Base-by-base conservation (phyloP, 805 yeast genomes). In the Debaryomyces tyrocola region DNA sequence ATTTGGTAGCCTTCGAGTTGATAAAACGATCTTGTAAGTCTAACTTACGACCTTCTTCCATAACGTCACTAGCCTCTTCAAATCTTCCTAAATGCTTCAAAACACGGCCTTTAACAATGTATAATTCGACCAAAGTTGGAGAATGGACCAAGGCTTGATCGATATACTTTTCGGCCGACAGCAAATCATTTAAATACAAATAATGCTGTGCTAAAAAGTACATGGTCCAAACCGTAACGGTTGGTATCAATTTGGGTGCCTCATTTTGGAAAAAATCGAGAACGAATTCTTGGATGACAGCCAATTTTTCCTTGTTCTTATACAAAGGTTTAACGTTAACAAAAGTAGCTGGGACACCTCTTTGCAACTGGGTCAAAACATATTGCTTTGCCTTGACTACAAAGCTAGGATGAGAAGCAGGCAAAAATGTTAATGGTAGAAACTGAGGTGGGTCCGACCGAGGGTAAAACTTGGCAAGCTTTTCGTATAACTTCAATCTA, bases 21-120 rank as follows among this genome's bases (percentile, higher is more conserved):
- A 94, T 81, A 62, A 88, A 92, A 53, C 99, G 75, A 66, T 94
- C 99, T 64, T 90, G 96, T 47, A 87, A 75, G 62, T 94, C 97
- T 46, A 87, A 66, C 44, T 73, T 63, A 55, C 97, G 78, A 12
- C 92, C 97, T 45, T 74, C 77, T 48, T 84, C 79, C 78, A 90
- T 80, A 21, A 75, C 60, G 12, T 75, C 77, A 17, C 86, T 80
- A 11, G 97, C 97, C 21, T 74, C 77, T 0, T 52, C 58, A 21
- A 79, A 57, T 47, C 83, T 74, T n/a, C 89, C 89, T 37, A 74
- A 63, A 53, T 87, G 90, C 62, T 90, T 90, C 50, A 81, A 70
- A 35, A 94, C 76, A 58, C 96, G 78, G 4, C 96, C 97, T 56
- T 89, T 88, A 53, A 85, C 68, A 50, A 91, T 78, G 60, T 85